phyloP scores from a whole-genome alignment of 1,284 basidiomycete genomes.

The Pseudozyma thailandica region DNA sequence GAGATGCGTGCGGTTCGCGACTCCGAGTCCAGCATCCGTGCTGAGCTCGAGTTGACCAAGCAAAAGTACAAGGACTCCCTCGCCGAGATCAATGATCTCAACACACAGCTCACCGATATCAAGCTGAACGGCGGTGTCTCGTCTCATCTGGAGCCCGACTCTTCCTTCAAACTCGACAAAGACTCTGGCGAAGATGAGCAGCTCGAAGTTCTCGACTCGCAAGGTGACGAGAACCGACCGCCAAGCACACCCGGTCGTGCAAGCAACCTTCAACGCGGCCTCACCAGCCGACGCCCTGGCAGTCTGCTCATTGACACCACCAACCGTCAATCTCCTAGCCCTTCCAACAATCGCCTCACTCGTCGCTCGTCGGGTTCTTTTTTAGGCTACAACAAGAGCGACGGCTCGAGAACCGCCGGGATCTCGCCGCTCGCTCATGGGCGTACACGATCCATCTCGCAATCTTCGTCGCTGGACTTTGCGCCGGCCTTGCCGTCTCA shows the following conservation, averaged over 20 bases:
- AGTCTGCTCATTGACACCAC: conserved; percentile 51
- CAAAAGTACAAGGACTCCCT: conserved; percentile 88
- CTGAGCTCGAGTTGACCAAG: conserved; percentile 80
- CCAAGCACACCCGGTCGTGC: conserved; percentile 18
- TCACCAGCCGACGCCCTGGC: conserved; percentile 46
- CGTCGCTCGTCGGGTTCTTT: conserved; percentile 61
- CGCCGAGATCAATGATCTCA: conserved; percentile 83
- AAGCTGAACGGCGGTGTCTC: conserved; percentile 44
- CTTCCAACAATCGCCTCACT: conserved; percentile 36
- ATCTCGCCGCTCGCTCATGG: conserved; percentile 38
- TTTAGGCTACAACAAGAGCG: conserved; percentile 62
- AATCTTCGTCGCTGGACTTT: conserved; percentile 58
- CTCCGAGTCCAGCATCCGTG: conserved; percentile 55
- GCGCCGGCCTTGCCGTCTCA: conserved; percentile 40
- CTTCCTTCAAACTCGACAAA: conserved; percentile 33
- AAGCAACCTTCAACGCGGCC: conserved; percentile 19
- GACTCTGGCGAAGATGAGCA: conserved; percentile 47
- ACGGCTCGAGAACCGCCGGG: conserved; percentile 34
- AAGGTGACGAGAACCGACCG: conserved; percentile 31
- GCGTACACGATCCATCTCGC: conserved; percentile 59
- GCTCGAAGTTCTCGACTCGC: conserved; percentile 53
- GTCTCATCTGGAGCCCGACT: conserved; percentile 17
- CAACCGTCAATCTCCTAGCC: conserved; percentile 38
- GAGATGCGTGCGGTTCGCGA: conserved; percentile 64
- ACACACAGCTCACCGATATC: conserved; percentile 52